These are phyloP conservation scores for Emydomyces testavorans DNA, from an alignment of 2,329 filamentous ascomycete genomes.

Conservation along the genomic window DNA sequence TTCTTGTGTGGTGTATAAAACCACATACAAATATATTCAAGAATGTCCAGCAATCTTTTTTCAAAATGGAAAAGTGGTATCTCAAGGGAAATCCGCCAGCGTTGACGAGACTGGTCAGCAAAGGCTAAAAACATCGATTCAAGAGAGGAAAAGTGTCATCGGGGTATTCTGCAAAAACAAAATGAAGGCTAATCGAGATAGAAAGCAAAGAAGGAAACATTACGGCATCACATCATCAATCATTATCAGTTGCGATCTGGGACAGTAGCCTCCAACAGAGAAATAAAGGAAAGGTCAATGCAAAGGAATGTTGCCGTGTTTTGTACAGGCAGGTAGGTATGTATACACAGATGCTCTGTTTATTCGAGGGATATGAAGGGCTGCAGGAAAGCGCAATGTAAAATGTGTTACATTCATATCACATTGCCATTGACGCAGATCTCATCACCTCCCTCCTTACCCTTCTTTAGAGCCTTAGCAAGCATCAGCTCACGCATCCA, in stretches of 20 bases:
- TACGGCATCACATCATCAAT: slow-evolving; percentile 7
- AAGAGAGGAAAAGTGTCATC: neutral
- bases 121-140: neutral
- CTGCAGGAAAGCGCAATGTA: neutral
- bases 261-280: neutral
- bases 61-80: neutral
- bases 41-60: slow-evolving; percentile 9
- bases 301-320: slow-evolving; percentile 5
- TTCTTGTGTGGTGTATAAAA: too few species aligned
- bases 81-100: neutral
- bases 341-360: neutral
- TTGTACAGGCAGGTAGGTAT: neutral
- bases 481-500: slow-evolving; percentile 52
- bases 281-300: neutral
- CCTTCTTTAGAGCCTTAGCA: slow-evolving; percentile 30
- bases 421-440: slow-evolving; percentile 25
- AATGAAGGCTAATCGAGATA: neutral
- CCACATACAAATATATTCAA: slow-evolving; percentile 6
- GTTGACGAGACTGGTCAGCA: neutral
- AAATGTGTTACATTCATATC: slow-evolving; percentile 16
- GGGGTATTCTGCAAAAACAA: slow-evolving; percentile 6
- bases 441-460: slow-evolving; percentile 23
- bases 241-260: neutral
- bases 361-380: neutral
- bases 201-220: neutral